Evolutionary conservation across 176 grass and related monocot genomes (phyloP).

Genomic region (Oryza meyeriana): DNA sequence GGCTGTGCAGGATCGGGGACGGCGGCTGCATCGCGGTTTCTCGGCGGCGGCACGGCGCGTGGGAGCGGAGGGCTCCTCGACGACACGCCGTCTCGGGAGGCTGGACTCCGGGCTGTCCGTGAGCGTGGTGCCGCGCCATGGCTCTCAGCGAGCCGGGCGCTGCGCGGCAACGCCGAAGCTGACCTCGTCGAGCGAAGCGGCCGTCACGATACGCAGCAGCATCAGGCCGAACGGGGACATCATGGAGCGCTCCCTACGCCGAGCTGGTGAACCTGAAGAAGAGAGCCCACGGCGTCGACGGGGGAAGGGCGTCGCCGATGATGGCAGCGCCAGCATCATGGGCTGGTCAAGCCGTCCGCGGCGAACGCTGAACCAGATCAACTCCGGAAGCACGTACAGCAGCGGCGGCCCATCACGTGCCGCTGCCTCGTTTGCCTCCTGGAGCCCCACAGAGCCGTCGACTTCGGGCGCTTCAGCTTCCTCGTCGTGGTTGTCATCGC

Average conservation of each 20-base stretch:
- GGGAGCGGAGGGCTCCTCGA: neutral
- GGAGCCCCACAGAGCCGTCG: neutral
- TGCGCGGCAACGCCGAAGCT: neutral
- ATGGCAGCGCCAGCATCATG: neutral
- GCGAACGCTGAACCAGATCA: neutral
- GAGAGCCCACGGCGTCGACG: neutral
- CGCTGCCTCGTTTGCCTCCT: neutral
- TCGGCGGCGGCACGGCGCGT: too few species aligned
- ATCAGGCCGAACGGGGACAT: neutral
- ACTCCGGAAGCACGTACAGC: slow-evolving; percentile 22
- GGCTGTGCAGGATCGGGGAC: neutral
- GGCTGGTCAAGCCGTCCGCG: neutral
- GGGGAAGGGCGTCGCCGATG: neutral
- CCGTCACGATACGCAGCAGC: slow-evolving; percentile 18
- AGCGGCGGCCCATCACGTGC: neutral
- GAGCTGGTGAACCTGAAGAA: neutral
- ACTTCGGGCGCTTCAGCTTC: neutral
- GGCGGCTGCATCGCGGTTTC: neutral
- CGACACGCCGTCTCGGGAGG: neutral
- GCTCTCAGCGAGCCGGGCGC: neutral
- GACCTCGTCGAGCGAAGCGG: slow-evolving; percentile 23
- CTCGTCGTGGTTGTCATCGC: neutral
- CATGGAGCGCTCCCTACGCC: neutral
- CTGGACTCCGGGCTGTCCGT: neutral
- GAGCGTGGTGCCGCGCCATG: neutral